Conservation (phyloP, 352 stramenopile genomes). For the Poterioochromonas sp. region DNA sequence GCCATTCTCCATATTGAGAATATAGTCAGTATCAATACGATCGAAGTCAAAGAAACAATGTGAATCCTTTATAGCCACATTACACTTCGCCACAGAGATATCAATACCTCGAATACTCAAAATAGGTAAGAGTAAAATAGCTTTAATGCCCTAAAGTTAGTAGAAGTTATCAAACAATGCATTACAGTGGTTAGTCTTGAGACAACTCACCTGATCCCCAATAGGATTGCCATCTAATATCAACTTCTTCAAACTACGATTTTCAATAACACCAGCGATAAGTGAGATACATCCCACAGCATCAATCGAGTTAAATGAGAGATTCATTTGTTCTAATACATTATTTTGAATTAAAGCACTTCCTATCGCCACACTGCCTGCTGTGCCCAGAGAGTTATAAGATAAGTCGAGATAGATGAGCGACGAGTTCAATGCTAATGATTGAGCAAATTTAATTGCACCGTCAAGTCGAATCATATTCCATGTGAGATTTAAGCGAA, state of each 20-base stretch:
- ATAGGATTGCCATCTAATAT: constrained; percentile 39
- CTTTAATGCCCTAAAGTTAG: constrained; percentile 9
- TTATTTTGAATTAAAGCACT: constrained; percentile 35
- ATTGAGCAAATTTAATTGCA: background rate
- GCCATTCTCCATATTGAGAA: background rate
- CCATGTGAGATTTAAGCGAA: background rate
- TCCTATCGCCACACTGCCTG: constrained; percentile 26
- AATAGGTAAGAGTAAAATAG: background rate
- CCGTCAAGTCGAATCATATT: constrained; percentile 34
- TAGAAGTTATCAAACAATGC: constrained; percentile 39
- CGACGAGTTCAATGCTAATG: constrained; percentile 22
- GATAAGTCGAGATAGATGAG: constrained; percentile 39
- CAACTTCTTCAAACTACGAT: constrained; percentile 12
- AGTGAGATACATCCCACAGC: background rate
- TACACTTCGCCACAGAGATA: background rate
- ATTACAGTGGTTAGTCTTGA: background rate
- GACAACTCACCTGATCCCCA: constrained; percentile 20
- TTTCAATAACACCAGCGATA: background rate
- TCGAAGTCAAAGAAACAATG: background rate
- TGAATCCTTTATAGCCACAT: background rate
- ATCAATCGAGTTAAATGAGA: constrained; percentile 6
- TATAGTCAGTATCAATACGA: background rate
- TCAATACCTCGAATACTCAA: background rate
- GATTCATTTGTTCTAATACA: background rate
- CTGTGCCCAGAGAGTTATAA: constrained; percentile 37